Conservation (phyloP, 2,329 filamentous ascomycete species). For the Beauveria sp. region DNA sequence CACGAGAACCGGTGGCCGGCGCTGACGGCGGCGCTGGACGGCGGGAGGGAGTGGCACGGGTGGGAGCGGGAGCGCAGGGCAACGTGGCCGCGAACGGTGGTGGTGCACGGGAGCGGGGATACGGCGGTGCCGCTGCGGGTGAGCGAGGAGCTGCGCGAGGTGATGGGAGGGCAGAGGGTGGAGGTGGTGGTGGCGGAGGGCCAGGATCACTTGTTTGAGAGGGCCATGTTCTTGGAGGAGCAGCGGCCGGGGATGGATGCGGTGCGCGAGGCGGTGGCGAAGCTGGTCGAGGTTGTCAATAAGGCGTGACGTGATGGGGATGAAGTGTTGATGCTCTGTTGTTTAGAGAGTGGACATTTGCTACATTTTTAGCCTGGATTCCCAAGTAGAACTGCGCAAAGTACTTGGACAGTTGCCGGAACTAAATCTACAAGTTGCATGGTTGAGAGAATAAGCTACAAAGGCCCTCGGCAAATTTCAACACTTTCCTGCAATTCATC, state of each 20-base stretch:
- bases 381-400: too few relatives aligned
- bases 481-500: too few relatives aligned
- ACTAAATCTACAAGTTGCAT: too few relatives aligned
- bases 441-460: too few relatives aligned
- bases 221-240: slow-evolving; percentile 24
- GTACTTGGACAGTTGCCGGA: too few relatives aligned
- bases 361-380: too few relatives aligned
- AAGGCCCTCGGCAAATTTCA: too few relatives aligned
- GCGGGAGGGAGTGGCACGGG: slow-evolving; percentile 24
- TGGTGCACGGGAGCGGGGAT: slow-evolving; percentile 27
- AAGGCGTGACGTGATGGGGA: neutral
- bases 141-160: slow-evolving; percentile 20
- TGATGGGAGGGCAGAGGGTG: slow-evolving; percentile 20
- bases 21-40: slow-evolving; percentile 23
- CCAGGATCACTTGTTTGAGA: slow-evolving; percentile 23
- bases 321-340: too few relatives aligned
- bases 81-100: slow-evolving; percentile 26
- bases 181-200: slow-evolving; percentile 20
- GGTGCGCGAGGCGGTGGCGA: slow-evolving; percentile 19
- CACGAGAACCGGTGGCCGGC: slow-evolving; percentile 23
- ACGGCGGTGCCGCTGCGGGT: slow-evolving; percentile 22
- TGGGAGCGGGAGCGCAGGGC: slow-evolving; percentile 11
- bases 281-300: slow-evolving; percentile 18
- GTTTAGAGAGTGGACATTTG: too few relatives aligned
- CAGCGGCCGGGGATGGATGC: slow-evolving; percentile 20